Conservation (phyloP, 2,329 filamentous ascomycete genomes). For the Colletotrichum musicola region DNA sequence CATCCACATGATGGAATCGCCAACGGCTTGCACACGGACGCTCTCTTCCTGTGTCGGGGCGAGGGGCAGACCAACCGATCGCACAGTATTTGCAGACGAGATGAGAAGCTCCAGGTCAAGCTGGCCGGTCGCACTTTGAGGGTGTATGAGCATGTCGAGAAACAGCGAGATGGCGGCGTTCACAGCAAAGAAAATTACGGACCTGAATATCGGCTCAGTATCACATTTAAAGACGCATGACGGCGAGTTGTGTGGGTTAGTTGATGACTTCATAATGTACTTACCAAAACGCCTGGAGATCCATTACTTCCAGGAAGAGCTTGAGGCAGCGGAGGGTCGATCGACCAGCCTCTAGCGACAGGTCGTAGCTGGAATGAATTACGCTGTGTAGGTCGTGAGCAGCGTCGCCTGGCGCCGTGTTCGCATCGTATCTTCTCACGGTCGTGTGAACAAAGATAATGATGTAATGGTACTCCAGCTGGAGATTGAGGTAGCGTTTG, state of each 20-base stretch:
- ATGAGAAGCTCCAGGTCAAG: constrained; percentile 23
- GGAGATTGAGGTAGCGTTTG: constrained; percentile 23
- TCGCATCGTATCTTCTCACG: constrained; percentile 40
- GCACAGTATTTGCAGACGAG: constrained; percentile 8
- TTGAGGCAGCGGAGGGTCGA: constrained; percentile 39
- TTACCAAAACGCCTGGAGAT: constrained; percentile 3
- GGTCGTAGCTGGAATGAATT: constrained; percentile 42
- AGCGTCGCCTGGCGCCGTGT: constrained; percentile 15
- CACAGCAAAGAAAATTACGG: constrained; percentile 29
- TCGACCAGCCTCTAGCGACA: constrained; percentile 42
- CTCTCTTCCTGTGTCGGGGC: background rate
- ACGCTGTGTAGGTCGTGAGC: constrained; percentile 41
- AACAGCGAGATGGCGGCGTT: constrained; percentile 39
- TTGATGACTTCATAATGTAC: background rate
- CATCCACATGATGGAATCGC: constrained; percentile 23
- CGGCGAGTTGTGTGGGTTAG: too few species aligned
- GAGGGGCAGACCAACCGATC: background rate
- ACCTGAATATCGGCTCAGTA: constrained; percentile 2
- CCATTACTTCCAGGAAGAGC: constrained; percentile 3
- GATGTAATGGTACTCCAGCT: constrained; percentile 41
- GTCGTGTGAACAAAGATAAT: constrained; percentile 40
- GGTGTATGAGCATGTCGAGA: constrained; percentile 40
- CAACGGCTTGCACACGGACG: background rate
- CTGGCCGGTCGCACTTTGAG: background rate
- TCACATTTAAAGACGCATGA: too few species aligned